phyloP scores from a whole-genome alignment of 352 stramenopile genomes.

The Discostella stelligera region DNA sequence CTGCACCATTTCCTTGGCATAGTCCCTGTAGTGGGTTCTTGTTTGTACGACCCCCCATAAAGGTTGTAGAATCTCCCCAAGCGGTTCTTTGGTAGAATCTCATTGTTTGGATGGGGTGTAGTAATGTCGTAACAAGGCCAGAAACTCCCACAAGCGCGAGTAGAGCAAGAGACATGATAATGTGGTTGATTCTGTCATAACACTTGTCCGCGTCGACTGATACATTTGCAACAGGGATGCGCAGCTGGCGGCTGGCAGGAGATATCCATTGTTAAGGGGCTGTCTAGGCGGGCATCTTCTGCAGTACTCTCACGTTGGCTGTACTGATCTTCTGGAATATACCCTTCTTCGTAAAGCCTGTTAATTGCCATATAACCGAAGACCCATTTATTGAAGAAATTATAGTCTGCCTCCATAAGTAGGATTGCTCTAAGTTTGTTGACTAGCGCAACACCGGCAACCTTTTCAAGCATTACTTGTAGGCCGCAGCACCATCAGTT shows the following conservation, averaged over 20 bases:
- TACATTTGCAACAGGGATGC: background rate
- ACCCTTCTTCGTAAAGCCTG: background rate
- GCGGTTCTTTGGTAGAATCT: conserved; percentile 28
- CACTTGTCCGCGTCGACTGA: conserved; percentile 35
- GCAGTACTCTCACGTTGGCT: background rate
- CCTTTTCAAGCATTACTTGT: no score
- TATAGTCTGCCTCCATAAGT: conserved; percentile 17
- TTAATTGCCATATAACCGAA: background rate
- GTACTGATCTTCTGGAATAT: conserved; percentile 5
- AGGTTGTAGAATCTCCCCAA: conserved; percentile 17
- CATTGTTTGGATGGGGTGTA: conserved; percentile 30
- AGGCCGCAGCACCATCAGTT: no score
- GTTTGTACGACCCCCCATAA: conserved; percentile 7
- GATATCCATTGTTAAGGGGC: conserved; percentile 4
- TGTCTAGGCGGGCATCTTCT: conserved; percentile 17
- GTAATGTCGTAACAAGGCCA: background rate
- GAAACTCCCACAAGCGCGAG: background rate
- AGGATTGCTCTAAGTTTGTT: no score
- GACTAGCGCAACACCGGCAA: no score
- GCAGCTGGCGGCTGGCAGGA: conserved; percentile 11
- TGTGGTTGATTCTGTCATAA: conserved; percentile 33
- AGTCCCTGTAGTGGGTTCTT: no score
- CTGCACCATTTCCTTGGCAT: no score
- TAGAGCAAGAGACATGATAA: conserved; percentile 19
- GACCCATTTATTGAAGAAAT: no score